Evolutionary conservation across 1,139 yeast genomes (phyloP), one percentile per base, ranked within the genome.

Genomic region (Taphrina sp.): DNA sequence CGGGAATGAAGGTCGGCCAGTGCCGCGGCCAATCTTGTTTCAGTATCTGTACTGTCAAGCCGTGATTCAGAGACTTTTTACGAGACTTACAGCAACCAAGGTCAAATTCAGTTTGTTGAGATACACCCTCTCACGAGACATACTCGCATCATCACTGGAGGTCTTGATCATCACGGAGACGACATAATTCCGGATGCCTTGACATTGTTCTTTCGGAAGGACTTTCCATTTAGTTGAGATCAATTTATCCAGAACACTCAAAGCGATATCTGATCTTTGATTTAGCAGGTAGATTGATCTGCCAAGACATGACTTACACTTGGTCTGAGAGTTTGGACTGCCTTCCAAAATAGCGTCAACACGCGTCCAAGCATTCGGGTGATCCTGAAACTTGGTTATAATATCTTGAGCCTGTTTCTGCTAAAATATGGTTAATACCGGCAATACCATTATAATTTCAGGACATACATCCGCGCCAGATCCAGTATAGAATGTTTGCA

Each of bases 11-110:
- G 64, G 85, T 87, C 20, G 97, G 97, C 99, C 99, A 92, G 68
- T 89, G 86, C 64, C 83, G 89, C 37, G 99, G 99, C 99, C 99
- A 92, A 69, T 92, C 99, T 71, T 94, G 97, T 68, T 92, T 92
- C 66, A 92, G 79, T 53, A 92, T 83, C 66, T 92, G 95, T 4
- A 3, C 17, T 23, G 12, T 7, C 7, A 7, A 7, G 12, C 10
- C 10, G 12, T 26, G 10, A 12, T 7, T 26, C 22, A 31, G 23
- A 10, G 19, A 20, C 28, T 29, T 5, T 17, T 8, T 24, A 2
- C 29, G 20, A 10, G 29, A 52, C 63, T 58, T 61, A 61, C 54
- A 16, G 54, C 54, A 36, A 92, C 98, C 66, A 92, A 76, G 5
- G 97, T 92, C 68, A 92, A 77, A 72, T 92, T 96, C 64, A 92